Evolutionary conservation across 139 green algal species (phyloP), one percentile per base, ranked within the genome.

Genomic region (Edaphochlamys debaryana): DNA sequence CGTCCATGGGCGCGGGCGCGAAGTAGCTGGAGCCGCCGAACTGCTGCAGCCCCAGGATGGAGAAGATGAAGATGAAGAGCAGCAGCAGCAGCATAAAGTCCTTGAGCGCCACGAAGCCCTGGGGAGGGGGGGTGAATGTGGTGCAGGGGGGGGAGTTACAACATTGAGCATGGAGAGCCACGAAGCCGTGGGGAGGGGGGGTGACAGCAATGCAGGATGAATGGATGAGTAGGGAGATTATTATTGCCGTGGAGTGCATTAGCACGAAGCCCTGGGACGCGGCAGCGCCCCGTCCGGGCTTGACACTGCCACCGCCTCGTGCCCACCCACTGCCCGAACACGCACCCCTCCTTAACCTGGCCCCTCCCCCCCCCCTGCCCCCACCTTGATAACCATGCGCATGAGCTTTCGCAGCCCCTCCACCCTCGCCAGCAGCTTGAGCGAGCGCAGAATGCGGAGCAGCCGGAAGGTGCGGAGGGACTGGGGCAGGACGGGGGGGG

Each of bases 1-100:
- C 82, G n/a, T 56, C 30, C 32, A 52, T 76, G 22, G 70, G n/a
- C 41, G 75, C 69, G 54, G 71, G 69, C n/a, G 71, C 77, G 67
- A 78, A 88, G 60, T 66, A 50, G 19, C 64, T 13, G 19, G 34
- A 62, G 36, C 90, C 90, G 3, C 67, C 85, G 54, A 92, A 92
- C 34, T 89, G 69, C 52, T 94, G 71, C 45, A 92, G 70, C 1
- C 90, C 90, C 41, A 94, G 63, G 30, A 94, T 86, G 29, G 78
- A 86, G 48, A 91, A 92, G 38, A 94, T 81, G 60, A 90, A 90
- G 32, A 94, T 74, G 76, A 89, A 80, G 64, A 89, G 68, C 54
- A 75, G 0, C 25, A 94, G 76, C 37, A 89, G 67, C 48, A 89
- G 56, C 27, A 90, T 87, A 81, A 88, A 84, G 45, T 79, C 70